phyloP scores from a whole-genome alignment of 805 yeast species.

The Candida cerambycidarum region DNA sequence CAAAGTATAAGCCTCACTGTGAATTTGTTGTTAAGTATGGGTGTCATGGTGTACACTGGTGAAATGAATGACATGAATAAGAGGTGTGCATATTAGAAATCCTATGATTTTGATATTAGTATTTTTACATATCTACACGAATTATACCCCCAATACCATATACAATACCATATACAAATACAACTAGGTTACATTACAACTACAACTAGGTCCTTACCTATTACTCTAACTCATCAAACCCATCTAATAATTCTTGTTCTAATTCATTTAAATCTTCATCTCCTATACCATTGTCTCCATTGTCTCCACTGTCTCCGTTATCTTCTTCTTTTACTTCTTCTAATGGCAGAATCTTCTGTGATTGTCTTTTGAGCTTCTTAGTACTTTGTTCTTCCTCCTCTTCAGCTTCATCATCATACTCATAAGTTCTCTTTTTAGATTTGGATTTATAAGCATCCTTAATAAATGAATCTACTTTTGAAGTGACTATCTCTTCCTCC shows the following conservation, averaged over 20 bases:
- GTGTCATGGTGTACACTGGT: too few species aligned
- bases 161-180: too few species aligned
- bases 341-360: background rate
- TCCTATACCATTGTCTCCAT: conserved; percentile 8
- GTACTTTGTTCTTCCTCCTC: conserved; percentile 21
- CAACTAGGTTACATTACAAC: background rate
- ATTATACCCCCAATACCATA: too few species aligned
- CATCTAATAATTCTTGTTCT: conserved; percentile 51
- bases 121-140: background rate
- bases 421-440: conserved; percentile 17
- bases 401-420: conserved; percentile 16
- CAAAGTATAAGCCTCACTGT: too few species aligned
- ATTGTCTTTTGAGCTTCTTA: conserved; percentile 7
- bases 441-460: conserved; percentile 21
- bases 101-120: background rate
- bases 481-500: conserved; percentile 24
- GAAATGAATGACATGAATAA: too few species aligned
- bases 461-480: conserved; percentile 27
- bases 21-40: too few species aligned
- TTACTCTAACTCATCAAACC: conserved; percentile 49
- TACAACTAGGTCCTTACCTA: too few species aligned
- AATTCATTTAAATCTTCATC: conserved; percentile 43
- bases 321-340: conserved; percentile 11
- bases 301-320: conserved; percentile 8
- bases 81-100: too few species aligned